These are phyloP conservation scores for Pseudocercospora vitis DNA, from an alignment of 2,329 filamentous ascomycete species.

Conservation along the genomic window DNA sequence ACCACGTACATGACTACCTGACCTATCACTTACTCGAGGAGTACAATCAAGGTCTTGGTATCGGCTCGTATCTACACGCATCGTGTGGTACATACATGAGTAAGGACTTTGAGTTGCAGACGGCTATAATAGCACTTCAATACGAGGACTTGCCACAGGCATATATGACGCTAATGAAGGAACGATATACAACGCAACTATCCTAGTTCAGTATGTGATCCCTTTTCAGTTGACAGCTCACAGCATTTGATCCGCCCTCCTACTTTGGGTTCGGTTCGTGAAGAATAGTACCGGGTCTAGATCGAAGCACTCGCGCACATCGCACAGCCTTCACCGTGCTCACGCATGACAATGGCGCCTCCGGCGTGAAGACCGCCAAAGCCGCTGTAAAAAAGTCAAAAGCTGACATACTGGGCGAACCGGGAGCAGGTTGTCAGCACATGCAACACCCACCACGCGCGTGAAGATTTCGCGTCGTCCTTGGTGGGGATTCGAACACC, in stretches of 20 bases:
- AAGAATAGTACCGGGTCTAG: neutral
- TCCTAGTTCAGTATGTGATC: neutral
- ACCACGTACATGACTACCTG: too few species aligned
- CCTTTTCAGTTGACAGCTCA: neutral
- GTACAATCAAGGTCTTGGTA: too few species aligned
- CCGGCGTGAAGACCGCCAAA: neutral
- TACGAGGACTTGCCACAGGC: too few species aligned
- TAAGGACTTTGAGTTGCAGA: too few species aligned
- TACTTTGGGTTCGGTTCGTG: neutral
- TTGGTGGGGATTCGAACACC: neutral
- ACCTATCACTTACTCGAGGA: too few species aligned
- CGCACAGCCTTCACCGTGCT: neutral
- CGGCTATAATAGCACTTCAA: too few species aligned
- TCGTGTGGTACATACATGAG: too few species aligned
- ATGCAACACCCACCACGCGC: neutral
- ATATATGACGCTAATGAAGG: neutral
- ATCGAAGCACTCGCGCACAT: conserved; percentile 1
- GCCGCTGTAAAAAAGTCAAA: too few species aligned
- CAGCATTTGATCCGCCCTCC: neutral
- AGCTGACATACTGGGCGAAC: too few species aligned
- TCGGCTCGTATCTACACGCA: too few species aligned
- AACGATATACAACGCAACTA: neutral
- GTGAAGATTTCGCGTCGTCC: neutral
- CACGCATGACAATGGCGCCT: neutral
- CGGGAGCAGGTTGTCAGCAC: neutral